phyloP scores from a whole-genome alignment of 2,329 filamentous ascomycete genomes.

The Nigrograna mackinnonii region DNA sequence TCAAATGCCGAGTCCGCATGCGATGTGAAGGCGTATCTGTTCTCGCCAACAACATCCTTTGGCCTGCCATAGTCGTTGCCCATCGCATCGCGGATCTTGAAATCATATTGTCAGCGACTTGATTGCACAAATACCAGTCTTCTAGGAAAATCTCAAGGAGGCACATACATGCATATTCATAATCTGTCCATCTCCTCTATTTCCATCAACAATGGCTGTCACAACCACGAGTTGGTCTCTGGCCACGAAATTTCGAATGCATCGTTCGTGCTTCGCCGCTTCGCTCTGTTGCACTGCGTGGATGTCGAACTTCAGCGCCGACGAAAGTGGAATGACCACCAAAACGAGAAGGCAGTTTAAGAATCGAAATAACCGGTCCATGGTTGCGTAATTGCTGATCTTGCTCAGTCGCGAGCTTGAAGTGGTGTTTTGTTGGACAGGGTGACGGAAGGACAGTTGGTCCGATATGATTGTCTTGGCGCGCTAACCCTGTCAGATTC shows the following conservation, averaged over 20 bases:
- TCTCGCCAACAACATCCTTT: constrained; percentile 89
- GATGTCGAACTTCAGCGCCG: constrained; percentile 92
- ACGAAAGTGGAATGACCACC: constrained; percentile 45
- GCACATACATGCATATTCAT: constrained; percentile 86
- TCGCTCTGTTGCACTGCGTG: constrained; percentile 68
- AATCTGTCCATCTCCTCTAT: constrained; percentile 85
- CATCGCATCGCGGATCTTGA: constrained; percentile 87
- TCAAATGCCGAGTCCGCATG: constrained; percentile 92
- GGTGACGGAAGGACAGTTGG: constrained; percentile 36
- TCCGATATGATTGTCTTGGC: too few relatives aligned
- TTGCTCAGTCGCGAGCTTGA: constrained; percentile 16
- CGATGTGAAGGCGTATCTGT: constrained; percentile 90
- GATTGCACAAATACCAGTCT: too few relatives aligned
- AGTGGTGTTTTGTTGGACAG: constrained; percentile 22
- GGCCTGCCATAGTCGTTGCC: constrained; percentile 95
- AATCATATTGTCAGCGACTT: constrained; percentile 9
- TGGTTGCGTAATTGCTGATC: constrained; percentile 19
- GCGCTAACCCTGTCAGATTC: too few relatives aligned
- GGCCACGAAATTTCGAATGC: constrained; percentile 93
- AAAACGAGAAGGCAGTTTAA: constrained; percentile 43
- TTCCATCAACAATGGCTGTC: constrained; percentile 84
- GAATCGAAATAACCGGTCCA: constrained; percentile 39
- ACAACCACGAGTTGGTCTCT: constrained; percentile 94
- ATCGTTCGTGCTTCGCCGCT: constrained; percentile 72
- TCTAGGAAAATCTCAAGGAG: too few relatives aligned